phyloP scores from a whole-genome alignment of 2,329 filamentous ascomycete genomes.

The Botrytis hyacinthi region DNA sequence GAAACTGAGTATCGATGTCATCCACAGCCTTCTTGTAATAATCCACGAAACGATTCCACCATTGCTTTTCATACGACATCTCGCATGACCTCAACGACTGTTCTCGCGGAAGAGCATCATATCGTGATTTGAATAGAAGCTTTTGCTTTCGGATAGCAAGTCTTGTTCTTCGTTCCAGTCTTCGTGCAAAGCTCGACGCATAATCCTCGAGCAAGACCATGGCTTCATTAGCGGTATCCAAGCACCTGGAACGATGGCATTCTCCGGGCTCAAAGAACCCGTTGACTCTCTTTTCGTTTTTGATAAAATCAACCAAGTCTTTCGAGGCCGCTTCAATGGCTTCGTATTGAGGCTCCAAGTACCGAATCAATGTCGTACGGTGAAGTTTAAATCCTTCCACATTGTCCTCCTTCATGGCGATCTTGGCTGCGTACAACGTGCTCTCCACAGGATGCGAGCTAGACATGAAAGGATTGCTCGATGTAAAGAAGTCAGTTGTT shows the following conservation, averaged over 20 bases:
- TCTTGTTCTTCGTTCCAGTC: background rate
- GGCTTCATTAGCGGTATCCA: background rate
- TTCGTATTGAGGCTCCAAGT: background rate
- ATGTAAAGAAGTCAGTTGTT: background rate
- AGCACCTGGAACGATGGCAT: accelerated
- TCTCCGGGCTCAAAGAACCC: background rate
- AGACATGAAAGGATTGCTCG: background rate
- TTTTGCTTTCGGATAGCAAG: background rate
- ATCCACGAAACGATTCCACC: background rate
- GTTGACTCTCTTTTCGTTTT: background rate
- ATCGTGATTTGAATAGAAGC: background rate
- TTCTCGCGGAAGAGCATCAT: background rate
- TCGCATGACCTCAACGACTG: background rate
- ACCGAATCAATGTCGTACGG: background rate
- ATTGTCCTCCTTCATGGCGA: background rate
- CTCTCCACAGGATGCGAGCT: background rate
- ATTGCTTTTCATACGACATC: background rate
- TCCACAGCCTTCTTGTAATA: background rate
- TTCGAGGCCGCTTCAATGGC: background rate
- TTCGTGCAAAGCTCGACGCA: background rate
- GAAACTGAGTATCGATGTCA: background rate
- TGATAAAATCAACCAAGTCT: background rate
- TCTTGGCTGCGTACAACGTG: background rate
- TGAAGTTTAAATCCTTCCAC: background rate
- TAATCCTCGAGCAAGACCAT: background rate